Percentiles rank a stretch among this genome's conserved stretches.
Evolutionary conservation across 1,284 basidiomycete genomes (phyloP).

Genomic region (Lignosus rhinocerotis): DNA sequence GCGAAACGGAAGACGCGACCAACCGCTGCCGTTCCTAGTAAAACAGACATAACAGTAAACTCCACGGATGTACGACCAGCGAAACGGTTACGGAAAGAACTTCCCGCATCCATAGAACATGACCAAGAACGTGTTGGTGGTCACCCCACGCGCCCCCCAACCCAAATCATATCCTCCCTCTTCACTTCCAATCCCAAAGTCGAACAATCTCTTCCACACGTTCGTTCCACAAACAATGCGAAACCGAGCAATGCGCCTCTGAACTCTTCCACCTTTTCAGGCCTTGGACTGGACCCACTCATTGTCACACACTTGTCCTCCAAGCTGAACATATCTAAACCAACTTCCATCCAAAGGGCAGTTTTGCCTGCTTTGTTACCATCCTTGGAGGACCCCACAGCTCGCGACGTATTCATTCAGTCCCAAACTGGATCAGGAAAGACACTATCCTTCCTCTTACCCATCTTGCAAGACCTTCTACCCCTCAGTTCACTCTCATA

Average conservation of each 20-base stretch:
- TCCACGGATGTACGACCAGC: slow-evolving; percentile 33
- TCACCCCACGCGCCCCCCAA: slow-evolving; percentile 38
- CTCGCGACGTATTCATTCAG: slow-evolving; percentile 90
- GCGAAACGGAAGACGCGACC: slow-evolving; percentile 57
- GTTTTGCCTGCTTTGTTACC: slow-evolving; percentile 76
- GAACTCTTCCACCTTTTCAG: slow-evolving; percentile 73
- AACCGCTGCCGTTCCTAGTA: slow-evolving; percentile 27
- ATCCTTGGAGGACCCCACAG: slow-evolving; percentile 39
- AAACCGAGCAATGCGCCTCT: slow-evolving; percentile 86
- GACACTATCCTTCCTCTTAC: slow-evolving; percentile 92
- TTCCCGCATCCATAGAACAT: slow-evolving; percentile 22
- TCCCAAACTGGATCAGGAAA: slow-evolving; percentile 99
- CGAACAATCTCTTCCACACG: slow-evolving; percentile 39
- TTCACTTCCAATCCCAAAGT: slow-evolving; percentile 84
- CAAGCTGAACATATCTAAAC: slow-evolving; percentile 85
- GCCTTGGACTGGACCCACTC: slow-evolving; percentile 81
- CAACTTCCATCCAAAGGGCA: slow-evolving; percentile 90
- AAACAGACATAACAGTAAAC: slow-evolving; percentile 14
- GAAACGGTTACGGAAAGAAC: slow-evolving; percentile 53
- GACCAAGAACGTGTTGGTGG: slow-evolving; percentile 23
- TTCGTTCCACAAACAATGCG: slow-evolving; percentile 32
- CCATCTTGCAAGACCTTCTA: slow-evolving; percentile 93
- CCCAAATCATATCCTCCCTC: slow-evolving; percentile 87
- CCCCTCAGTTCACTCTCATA: slow-evolving; percentile 86
- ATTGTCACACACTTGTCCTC: slow-evolving; percentile 77